Evolutionary conservation across 2,329 filamentous ascomycete genomes (phyloP), one percentile per base, ranked within the genome.

Genomic region (Teratosphaeria destructans): DNA sequence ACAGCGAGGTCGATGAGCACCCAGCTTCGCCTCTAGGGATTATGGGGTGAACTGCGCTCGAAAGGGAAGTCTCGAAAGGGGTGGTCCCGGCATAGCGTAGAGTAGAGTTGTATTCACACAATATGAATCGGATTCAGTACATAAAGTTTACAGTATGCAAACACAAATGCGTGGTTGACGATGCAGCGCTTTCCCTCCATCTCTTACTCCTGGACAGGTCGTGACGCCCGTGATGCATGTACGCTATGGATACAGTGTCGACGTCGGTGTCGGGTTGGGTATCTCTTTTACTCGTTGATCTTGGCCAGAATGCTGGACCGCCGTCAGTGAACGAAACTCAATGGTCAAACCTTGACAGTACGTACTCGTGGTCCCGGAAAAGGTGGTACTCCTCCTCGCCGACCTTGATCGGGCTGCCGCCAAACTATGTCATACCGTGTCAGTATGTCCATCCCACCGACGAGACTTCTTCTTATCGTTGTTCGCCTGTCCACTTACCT

Each of bases 331-430:
- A 12, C 34, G 11, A 32, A 53, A 47, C 11, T 56, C 10, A 5
- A 16, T 3, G 29, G 23, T 39, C 16, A 49, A 49, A 39, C 11
- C 37, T 52, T 37, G 7, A 27, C 23, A 19, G 53, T 57, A 88
- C 92, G 79, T 86, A 97, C 93, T 99, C 94, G 81, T 91, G 89
- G 79, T 99, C 94, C 72, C 94, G 85, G 88, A 96, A 99, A 66
- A 99, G 85, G 65, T 88, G 86, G 82, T 85, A 97, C 80, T 99
- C 94, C 68, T 97, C 91, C 71, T 99, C 93, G 68, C 93, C 94
- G 69, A 97, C 90, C 85, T 97, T 97, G 76, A 99, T 86, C 65
- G 93, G 88, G 73, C 88, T 94, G 65, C 94, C 94, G 72, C 94
- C 94, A 73, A 87, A 99, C 90, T 95, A 70, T 63, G 26, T 54